Conservation (phyloP, 106 monocot species). For the Acorus gramineus region DNA sequence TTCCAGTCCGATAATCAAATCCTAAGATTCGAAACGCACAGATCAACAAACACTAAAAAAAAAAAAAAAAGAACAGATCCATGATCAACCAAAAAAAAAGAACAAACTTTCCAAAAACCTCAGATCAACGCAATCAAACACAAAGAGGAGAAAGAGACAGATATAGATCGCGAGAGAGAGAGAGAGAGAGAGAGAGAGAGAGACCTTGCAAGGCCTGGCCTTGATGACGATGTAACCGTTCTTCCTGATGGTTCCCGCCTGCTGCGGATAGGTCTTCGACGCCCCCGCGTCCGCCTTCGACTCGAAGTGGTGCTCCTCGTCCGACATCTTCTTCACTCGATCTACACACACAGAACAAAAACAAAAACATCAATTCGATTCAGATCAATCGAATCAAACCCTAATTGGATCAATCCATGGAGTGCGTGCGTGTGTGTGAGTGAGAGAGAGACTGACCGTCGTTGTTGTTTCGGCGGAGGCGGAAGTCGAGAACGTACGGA, state of each 20-base stretch:
- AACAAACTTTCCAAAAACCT: too few species aligned
- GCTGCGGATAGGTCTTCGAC: constrained; percentile 55
- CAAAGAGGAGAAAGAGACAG: too few species aligned
- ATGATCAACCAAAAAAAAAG: too few species aligned
- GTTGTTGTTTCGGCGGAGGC: not conserved
- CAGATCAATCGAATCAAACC: too few species aligned
- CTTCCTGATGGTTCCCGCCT: constrained; percentile 52
- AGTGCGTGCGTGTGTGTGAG: not conserved
- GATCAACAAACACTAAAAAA: too few species aligned
- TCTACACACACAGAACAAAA: too few species aligned
- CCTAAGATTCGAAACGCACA: too few species aligned
- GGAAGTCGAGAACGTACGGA: not conserved
- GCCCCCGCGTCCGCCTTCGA: constrained; percentile 48
- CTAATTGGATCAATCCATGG: too few species aligned
- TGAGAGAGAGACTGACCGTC: not conserved
- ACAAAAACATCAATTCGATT: too few species aligned
- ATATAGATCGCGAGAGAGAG: not conserved
- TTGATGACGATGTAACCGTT: constrained; percentile 54
- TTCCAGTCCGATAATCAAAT: too few species aligned
- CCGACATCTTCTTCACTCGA: constrained; percentile 25
- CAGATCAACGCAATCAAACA: too few species aligned
- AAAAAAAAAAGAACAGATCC: too few species aligned
- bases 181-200: not conserved
- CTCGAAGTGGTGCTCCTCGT: constrained; percentile 60
- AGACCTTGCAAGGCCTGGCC: constrained; percentile 44